Evolutionary conservation across 2,329 filamentous ascomycete genomes (phyloP), one percentile per base, ranked within the genome.

Genomic region (Penicillium sp.): DNA sequence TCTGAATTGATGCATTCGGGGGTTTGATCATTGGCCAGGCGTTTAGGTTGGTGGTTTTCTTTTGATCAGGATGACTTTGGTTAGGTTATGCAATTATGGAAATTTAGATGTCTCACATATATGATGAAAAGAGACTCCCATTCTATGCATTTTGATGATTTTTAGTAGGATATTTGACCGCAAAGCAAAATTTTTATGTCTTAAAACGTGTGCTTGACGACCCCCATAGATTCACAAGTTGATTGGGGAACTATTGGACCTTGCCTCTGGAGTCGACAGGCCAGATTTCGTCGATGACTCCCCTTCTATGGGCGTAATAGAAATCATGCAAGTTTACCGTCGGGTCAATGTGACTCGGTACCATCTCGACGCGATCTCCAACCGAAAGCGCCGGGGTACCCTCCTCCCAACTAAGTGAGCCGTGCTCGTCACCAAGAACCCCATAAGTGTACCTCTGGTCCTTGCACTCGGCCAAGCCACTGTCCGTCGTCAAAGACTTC

Each of bases 341-440:
- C 0, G 80, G 80, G 61, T 82, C 80, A 53, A 82, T 82, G 63
- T 82, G 80, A 60, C 80, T 82, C 0, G 80, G 80, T 12, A 82
- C 67, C 78, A 82, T 81, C 66, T 81, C 77, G 11, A 81, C 73
- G 4, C 76, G 67, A 63, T 81, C 78, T 0, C 79, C 79, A 28
- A 81, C 69, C 2, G 65, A 61, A 42, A 82, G 62, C 2, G 62
- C 69, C 2, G 71, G 71, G 11, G 61, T 67, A 7, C 69, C 73
- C n/a, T 77, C 73, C 4, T 74, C 73, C 79, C 79, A 82, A 10
- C 42, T 71, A 42, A 82, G 60, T 3, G 74, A 75, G 1, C 79
- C 79, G 49, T 82, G 79, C 66, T 81, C 79, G 58, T 82, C 79
- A 3, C 79, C 79, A 35, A 81, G 58, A 9, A 76, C 74, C 1